These are phyloP conservation scores for Botryotinia calthae DNA, from an alignment of 2,329 filamentous ascomycete genomes.

Conservation along the genomic window DNA sequence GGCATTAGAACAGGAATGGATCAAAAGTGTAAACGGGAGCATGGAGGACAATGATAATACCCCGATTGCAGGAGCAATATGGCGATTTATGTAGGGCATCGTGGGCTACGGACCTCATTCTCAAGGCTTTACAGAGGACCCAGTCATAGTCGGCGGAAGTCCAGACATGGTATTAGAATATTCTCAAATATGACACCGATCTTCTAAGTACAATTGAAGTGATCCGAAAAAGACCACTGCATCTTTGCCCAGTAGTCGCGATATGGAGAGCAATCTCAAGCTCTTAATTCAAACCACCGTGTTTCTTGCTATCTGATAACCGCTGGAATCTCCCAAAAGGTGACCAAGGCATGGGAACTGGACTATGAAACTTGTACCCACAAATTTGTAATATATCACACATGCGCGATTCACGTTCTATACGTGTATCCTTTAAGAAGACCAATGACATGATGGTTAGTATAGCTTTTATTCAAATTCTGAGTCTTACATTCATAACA, in stretches of 20 bases:
- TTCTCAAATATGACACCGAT: not conserved
- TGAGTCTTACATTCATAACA: not conserved
- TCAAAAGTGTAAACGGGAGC: slow-evolving; percentile 49
- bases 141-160: not conserved
- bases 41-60: slow-evolving; percentile 23
- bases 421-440: not conserved
- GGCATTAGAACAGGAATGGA: slow-evolving; percentile 57
- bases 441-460: not conserved
- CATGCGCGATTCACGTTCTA: not conserved
- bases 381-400: not conserved
- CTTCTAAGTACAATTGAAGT: not conserved
- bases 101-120: not conserved
- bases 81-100: slow-evolving; percentile 27
- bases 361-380: not conserved
- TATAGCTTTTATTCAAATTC: not conserved
- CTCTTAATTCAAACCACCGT: not conserved
- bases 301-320: not conserved
- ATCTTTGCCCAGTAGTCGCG: not conserved
- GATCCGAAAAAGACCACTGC: not conserved
- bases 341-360: not conserved
- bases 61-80: slow-evolving; percentile 34
- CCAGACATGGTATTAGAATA: not conserved
- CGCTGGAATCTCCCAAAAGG: not conserved
- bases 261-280: not conserved
- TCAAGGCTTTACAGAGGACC: not conserved